Evolutionary conservation across 1,139 yeast genomes (phyloP), one percentile per base, ranked within the genome.

Genomic region (Yamadazyma jaroonii): DNA sequence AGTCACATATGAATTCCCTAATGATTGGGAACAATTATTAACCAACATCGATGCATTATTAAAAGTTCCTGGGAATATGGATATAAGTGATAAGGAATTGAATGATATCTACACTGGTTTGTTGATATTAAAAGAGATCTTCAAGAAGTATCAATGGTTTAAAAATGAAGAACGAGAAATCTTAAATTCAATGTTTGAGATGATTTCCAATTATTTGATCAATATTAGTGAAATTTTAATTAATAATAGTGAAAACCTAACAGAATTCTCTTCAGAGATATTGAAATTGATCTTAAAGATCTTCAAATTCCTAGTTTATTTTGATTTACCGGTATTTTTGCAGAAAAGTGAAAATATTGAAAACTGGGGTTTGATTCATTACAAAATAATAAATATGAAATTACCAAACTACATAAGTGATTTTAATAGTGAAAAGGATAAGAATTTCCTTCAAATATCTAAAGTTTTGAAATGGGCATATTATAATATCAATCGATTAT

Each of bases 381-480:
- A 88, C 30, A 68, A 74, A 13, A 75, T 87, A 4, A 76, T 87
- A 35, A 80, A 78, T 47, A 73, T 78, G 65, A 67, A 68, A 1
- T 63, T 84, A 6, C 88, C 95, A 3, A 32, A 44, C 3, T 70
- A 72, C 40, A 71, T 78, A 1, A 39, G 57, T 10, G 40, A 45
- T 24, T 13, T 35, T 24, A 31, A 15, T 3, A 44, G 56, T 27
- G 74, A 68, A 38, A 60, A 57, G 42, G 75, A 69, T 35, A 62
- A 59, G 44, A 52, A 62, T 35, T 55, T 62, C 38, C 51, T 68
- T 11, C 74, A 71, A 48, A 53, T 68, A 31, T 59, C 74, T 25
- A 90, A 88, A 59, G 77, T 92, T 45, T 86, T 88, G 60, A 92
- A 92, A 59, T 90, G 98, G 97, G 79, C 95, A 1, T 81, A 81